Evolutionary conservation across 306 rosid species (phyloP), one percentile per base, ranked within the genome.

Genomic region (Cucurbita maxima): DNA sequence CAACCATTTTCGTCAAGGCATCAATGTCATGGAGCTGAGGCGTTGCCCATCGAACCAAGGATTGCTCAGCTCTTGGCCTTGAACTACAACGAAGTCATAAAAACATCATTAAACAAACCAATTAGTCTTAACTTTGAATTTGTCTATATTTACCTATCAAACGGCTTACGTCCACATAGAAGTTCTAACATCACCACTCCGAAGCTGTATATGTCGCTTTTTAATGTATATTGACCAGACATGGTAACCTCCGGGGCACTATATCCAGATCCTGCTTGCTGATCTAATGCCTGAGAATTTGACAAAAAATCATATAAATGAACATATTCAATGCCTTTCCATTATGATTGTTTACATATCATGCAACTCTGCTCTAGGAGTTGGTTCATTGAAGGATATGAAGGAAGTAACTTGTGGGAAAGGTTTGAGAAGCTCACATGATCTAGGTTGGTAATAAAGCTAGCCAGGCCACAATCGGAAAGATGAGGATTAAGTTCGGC

Each of bases 11-110:
- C 15, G 87, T 85, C 82, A 95, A 82, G 51, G 99, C 97, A 68
- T 95, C 99, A 8, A 95, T 95, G 76, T 95, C 99, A 74, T 95
- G 99, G 58, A 95, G 96, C 82, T 95, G 99, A 77, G 99, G 99
- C 11, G 96, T 88, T 36, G 99, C 97, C 99, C 99, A 95, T 72
- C 95, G 83, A 82, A 89, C 99, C 83, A 95, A 83, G 55, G 96
- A 89, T 75, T 95, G 99, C 79, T 95, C 99, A 41, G 83, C 83
- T 78, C 99, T 87, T 60, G 90, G 76, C 84, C 85, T 95, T 58
- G 89, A 83, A 86, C 99, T 95, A 87, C 77, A 12, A 69, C 20
- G 13, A 76, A 76, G 34, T 69, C 41, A 71, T 37, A 60, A 78
- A 62, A 38, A 36, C 40, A 18, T 47, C 10, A 70, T 18, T 53